Conservation (phyloP, 495 filamentous ascomycete genomes). For the Trichocladium uniseriatum region DNA sequence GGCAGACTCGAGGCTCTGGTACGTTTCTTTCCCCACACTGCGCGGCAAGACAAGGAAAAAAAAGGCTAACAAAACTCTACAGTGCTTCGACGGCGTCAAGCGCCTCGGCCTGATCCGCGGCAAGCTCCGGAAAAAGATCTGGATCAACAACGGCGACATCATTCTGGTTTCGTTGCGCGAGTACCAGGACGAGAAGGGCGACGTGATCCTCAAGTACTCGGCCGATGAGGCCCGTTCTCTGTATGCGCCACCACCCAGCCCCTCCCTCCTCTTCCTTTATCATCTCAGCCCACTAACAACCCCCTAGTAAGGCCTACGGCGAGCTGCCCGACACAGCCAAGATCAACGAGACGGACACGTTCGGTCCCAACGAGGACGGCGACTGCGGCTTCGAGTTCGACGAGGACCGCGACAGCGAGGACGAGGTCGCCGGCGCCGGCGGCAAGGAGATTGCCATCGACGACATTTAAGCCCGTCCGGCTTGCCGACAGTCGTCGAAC, state of each 20-base stretch:
- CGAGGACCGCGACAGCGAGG: slow-evolving; percentile 75
- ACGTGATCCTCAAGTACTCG: slow-evolving; percentile 97
- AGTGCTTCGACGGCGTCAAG: slow-evolving; percentile 93
- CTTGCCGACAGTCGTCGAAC: background rate
- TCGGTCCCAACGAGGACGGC: slow-evolving; percentile 43
- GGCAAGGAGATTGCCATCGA: slow-evolving; percentile 65
- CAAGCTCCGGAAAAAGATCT: slow-evolving; percentile 95
- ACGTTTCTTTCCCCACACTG: background rate
- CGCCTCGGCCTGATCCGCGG: slow-evolving; percentile 80
- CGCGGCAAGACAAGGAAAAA: background rate
- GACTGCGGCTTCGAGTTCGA: slow-evolving; percentile 81
- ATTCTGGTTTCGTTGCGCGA: slow-evolving; percentile 94
- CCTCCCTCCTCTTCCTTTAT: background rate
- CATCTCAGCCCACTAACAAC: slow-evolving; percentile 6
- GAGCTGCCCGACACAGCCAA: slow-evolving; percentile 96
- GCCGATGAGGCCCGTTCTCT: slow-evolving; percentile 92
- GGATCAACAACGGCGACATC: slow-evolving; percentile 99
- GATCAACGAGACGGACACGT: slow-evolving; percentile 46
- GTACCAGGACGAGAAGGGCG: slow-evolving; percentile 98
- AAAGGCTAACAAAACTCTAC: slow-evolving; percentile 11
- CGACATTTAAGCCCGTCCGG: slow-evolving; percentile 51
- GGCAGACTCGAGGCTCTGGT: slow-evolving; percentile 77
- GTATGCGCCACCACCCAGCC: slow-evolving; percentile 14
- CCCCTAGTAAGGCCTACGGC: slow-evolving; percentile 71
- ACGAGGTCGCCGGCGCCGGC: slow-evolving; percentile 49